A percentile compares a stretch with the other conserved stretches of the same genome.
Conservation (phyloP, 1,284 basidiomycete genomes). For the Tetrapyrgos nigripes region DNA sequence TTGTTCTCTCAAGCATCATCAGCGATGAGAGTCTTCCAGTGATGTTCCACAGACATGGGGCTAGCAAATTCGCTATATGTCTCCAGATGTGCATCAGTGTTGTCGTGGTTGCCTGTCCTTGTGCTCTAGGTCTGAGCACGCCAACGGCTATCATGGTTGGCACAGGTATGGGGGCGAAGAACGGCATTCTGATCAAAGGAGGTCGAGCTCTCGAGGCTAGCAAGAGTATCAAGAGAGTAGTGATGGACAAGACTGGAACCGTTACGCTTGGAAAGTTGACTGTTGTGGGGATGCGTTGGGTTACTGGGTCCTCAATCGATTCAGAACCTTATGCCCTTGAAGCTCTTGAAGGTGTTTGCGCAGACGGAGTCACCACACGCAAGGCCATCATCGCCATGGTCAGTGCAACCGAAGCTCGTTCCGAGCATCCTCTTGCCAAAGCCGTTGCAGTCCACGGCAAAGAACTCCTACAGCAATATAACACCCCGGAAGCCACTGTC, state of each 20-base stretch:
- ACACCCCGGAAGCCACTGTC: conserved; percentile 49
- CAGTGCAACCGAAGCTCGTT: conserved; percentile 86
- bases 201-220: conserved; percentile 94
- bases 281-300: conserved; percentile 83
- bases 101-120: conserved; percentile 98
- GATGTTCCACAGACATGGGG: conserved; percentile 86
- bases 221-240: conserved; percentile 79
- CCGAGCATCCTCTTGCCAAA: conserved; percentile 96
- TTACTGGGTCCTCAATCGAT: conserved; percentile 40
- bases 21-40: conserved; percentile 71
- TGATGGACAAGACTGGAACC: conserved; percentile 98
- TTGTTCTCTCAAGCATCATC: conserved; percentile 75
- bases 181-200: conserved; percentile 98
- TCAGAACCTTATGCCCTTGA: conserved; percentile 49
- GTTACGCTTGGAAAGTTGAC: conserved; percentile 82
- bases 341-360: conserved; percentile 55
- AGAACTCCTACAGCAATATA: conserved; percentile 59
- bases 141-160: conserved; percentile 99
- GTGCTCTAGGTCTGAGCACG: conserved; percentile 94
- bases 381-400: conserved; percentile 82
- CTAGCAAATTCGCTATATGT: conserved; percentile 90
- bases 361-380: conserved; percentile 66
- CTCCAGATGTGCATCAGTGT: conserved; percentile 98
- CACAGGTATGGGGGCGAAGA: conserved; percentile 95
- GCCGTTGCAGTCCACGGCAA: conserved; percentile 87